Conservation (phyloP, 2,329 filamentous ascomycete genomes). For the Aspergillus sp. region DNA sequence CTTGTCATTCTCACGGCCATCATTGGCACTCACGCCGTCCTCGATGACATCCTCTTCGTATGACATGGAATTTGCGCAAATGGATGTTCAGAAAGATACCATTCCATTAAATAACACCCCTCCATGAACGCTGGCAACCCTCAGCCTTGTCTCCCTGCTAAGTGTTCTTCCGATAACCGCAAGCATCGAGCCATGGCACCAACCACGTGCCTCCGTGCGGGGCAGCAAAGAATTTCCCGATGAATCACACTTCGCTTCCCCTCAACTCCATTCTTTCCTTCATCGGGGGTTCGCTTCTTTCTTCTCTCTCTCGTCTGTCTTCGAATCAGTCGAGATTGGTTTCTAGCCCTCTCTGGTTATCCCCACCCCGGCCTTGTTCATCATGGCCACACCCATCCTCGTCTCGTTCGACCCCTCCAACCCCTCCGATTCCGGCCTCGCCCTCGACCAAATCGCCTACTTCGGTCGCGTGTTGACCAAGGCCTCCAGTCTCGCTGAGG, state of each 20-base stretch:
- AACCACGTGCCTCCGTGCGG: conserved; percentile 2
- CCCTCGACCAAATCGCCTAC: conserved; percentile 56
- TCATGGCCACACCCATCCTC: conserved; percentile 45
- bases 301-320: neutral
- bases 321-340: neutral
- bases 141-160: neutral
- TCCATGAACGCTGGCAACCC: too few relatives aligned
- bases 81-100: too few relatives aligned
- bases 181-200: neutral
- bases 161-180: neutral
- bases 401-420: conserved; percentile 43
- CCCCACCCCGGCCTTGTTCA: conserved; percentile 4
- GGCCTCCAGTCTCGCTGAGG: conserved; percentile 42
- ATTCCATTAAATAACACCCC: too few relatives aligned
- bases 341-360: neutral
- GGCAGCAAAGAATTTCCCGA: conserved; percentile 12
- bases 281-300: neutral
- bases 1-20: too few relatives aligned
- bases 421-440: conserved; percentile 48
- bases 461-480: conserved; percentile 58
- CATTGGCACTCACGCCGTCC: too few relatives aligned
- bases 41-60: too few relatives aligned
- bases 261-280: neutral
- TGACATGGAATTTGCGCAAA: too few relatives aligned
- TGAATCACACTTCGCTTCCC: conserved; percentile 14